phyloP scores from a whole-genome alignment of 1,139 yeast species.

The Suhomyces bolitotheri region DNA sequence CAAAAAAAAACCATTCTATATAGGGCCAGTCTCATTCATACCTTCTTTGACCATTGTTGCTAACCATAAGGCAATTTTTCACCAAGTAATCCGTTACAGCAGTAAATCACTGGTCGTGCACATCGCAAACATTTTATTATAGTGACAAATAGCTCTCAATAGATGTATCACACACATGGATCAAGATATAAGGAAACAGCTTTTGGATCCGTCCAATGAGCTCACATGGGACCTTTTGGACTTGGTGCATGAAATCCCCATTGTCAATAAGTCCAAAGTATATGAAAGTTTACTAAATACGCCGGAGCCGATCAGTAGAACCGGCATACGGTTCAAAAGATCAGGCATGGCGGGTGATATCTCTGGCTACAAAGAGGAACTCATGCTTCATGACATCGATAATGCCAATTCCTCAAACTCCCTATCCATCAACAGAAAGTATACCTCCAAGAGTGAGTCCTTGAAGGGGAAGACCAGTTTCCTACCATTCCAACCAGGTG shows the following conservation, averaged over 20 bases:
- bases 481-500: conserved; percentile 95
- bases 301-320: conserved; percentile 57
- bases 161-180: no score
- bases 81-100: no score
- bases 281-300: conserved; percentile 46
- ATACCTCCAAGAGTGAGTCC: conserved; percentile 60
- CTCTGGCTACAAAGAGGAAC: conserved; percentile 59
- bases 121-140: no score
- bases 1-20: no score
- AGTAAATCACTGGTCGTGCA: no score
- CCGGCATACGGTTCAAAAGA: conserved; percentile 63
- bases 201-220: conserved; percentile 50
- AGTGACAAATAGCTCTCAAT: no score
- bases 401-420: conserved; percentile 66
- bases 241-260: conserved; percentile 48
- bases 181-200: conserved; percentile 19
- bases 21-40: no score
- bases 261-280: conserved; percentile 26
- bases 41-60: no score
- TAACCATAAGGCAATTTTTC: no score
- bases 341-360: conserved; percentile 75
- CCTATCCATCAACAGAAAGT: conserved; percentile 67
- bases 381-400: conserved; percentile 52
- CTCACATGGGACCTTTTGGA: conserved; percentile 62
- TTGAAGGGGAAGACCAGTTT: conserved; percentile 72